Evolutionary conservation across 2,329 filamentous ascomycete species (phyloP).

Genomic region (Colletotrichum higginsianum): DNA sequence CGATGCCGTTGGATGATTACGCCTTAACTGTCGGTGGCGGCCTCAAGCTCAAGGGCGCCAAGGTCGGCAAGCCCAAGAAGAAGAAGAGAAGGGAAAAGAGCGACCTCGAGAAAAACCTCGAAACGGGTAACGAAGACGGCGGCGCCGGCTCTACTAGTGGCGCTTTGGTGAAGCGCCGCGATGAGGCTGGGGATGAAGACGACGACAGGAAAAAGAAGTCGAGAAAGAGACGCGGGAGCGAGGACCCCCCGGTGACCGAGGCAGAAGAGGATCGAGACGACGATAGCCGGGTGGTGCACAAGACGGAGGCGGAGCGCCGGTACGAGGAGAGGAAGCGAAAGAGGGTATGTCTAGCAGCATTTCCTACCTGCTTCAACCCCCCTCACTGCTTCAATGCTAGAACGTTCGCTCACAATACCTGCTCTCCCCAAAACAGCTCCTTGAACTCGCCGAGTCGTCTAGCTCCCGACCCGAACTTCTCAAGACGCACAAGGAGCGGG

Average conservation of each 20-base stretch:
- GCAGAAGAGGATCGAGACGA: conserved; percentile 51
- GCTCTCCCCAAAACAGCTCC: conserved; percentile 68
- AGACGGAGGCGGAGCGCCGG: conserved; percentile 87
- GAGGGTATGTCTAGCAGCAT: conserved; percentile 70
- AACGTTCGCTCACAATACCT: not conserved
- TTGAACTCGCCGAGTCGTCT: conserved; percentile 79
- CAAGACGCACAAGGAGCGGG: conserved; percentile 97
- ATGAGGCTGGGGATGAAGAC: conserved; percentile 46
- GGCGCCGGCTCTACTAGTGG: conserved; percentile 41
- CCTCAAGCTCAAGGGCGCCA: conserved; percentile 87
- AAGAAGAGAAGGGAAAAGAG: conserved; percentile 71
- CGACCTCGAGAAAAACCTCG: conserved; percentile 64
- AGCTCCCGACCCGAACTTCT: conserved; percentile 79
- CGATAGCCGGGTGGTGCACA: conserved; percentile 59
- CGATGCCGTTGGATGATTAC: conserved; percentile 85
- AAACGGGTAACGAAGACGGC: conserved; percentile 53
- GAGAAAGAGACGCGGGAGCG: conserved; percentile 47
- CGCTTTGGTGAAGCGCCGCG: conserved; percentile 62
- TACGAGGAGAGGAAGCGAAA: conserved; percentile 87
- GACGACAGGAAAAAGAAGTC: conserved; percentile 47
- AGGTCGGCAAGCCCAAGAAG: conserved; percentile 75
- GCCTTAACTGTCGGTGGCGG: conserved; percentile 75
- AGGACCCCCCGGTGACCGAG: conserved; percentile 49
- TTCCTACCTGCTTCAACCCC: not conserved
- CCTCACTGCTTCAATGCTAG: not conserved